phyloP scores from a whole-genome alignment of 2,329 filamentous ascomycete species.

The Fusarium sp. region DNA sequence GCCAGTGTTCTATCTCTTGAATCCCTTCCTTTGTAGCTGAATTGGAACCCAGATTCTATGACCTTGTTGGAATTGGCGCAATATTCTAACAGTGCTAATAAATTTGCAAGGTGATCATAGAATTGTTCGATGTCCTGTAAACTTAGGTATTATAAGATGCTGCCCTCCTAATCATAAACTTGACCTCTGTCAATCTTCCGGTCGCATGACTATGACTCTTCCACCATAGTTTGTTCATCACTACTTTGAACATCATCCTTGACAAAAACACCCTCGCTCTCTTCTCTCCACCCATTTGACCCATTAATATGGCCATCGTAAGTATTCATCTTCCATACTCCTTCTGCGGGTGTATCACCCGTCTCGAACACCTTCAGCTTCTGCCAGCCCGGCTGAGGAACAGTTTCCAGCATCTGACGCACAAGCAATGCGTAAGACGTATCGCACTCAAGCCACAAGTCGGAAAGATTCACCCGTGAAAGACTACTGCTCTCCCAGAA shows the following conservation, averaged over 20 bases:
- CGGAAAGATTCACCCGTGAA: constrained; percentile 53
- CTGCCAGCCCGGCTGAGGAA: constrained; percentile 48
- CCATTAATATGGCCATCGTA: constrained; percentile 51
- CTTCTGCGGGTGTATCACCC: constrained; percentile 57
- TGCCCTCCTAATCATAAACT: background rate
- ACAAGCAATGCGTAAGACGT: constrained; percentile 60
- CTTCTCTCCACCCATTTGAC: constrained; percentile 55
- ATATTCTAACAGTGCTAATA: background rate
- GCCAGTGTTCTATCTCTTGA: background rate
- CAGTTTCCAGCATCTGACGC: constrained; percentile 49
- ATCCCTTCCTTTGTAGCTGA: background rate
- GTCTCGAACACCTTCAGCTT: constrained; percentile 59
- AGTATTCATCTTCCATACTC: constrained; percentile 58
- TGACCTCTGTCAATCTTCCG: background rate
- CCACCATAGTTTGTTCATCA: background rate
- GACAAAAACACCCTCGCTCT: constrained; percentile 57
- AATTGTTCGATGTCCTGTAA: background rate
- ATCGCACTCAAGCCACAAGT: constrained; percentile 65
- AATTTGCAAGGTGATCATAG: background rate
- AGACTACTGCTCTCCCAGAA: constrained; percentile 51
- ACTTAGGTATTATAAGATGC: background rate
- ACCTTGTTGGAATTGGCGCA: background rate
- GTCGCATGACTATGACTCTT: background rate
- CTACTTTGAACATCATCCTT: constrained; percentile 14
- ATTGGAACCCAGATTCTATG: background rate